Evolutionary conservation across 495 filamentous ascomycete genomes (phyloP).

Genomic region (Lasiosphaeria ovina): DNA sequence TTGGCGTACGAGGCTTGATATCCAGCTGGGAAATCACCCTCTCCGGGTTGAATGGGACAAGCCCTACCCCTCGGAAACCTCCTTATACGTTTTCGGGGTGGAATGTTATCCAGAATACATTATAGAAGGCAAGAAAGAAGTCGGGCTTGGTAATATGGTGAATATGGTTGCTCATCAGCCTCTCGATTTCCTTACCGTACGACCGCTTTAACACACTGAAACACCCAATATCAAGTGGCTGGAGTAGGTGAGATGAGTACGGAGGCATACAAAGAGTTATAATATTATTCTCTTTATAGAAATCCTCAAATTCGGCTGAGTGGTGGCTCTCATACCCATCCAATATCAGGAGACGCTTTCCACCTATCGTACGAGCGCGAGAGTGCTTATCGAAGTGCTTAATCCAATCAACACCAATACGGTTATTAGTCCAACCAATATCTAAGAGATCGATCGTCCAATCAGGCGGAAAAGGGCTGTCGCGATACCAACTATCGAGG

Average conservation of each 20-base stretch:
- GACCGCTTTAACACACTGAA: constrained; percentile 10
- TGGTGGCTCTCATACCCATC: no score
- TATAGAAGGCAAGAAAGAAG: constrained; percentile 16
- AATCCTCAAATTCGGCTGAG: no score
- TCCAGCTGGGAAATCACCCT: constrained; percentile 17
- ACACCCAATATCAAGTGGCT: constrained; percentile 21
- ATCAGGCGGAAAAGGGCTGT: no score
- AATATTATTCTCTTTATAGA: constrained; percentile 11
- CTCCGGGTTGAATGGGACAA: constrained; percentile 16
- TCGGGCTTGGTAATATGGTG: constrained; percentile 14
- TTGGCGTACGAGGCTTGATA: constrained; percentile 9
- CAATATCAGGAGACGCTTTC: no score
- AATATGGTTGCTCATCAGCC: constrained; percentile 8
- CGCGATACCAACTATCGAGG: no score
- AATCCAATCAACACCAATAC: no score
- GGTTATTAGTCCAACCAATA: no score
- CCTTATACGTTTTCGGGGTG: neutral
- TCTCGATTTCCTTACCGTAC: constrained; percentile 15
- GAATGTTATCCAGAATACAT: constrained; percentile 1
- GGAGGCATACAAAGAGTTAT: constrained; percentile 19
- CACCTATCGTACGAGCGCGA: no score
- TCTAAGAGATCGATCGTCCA: no score
- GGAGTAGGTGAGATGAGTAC: constrained; percentile 16
- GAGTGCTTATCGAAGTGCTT: no score
- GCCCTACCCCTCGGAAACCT: neutral